Base-by-base conservation (phyloP, 164 flowering plant species). In the Aristolochia fimbriata region DNA sequence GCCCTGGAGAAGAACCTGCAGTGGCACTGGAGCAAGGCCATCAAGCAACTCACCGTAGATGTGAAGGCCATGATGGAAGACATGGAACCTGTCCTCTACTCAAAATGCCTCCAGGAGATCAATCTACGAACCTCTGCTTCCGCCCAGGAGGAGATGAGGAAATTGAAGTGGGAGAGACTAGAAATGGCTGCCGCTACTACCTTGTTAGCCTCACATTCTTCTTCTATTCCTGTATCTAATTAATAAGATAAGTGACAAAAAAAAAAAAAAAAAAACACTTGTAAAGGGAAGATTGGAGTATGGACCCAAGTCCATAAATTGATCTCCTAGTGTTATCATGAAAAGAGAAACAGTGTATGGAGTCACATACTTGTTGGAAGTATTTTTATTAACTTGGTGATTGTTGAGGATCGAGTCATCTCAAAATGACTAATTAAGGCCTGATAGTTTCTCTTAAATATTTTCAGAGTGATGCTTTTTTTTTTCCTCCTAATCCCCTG, bases 1-100 rank as follows among this genome's bases (percentile, higher is more conserved):
- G 80, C 80, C 46, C 70, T 88, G 55, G 91, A 88, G 75, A 83
- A 73, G 71, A 88, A 83, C 73, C 72, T 82, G 15, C 78, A 70
- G 51, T 52, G 73, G 69, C 96, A 88, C 23, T 85, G 92, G 92
- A 82, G 83, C 78, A 72, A 69, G 41, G 76, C 75, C 10, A 83
- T 88, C 0, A 66, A 80, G 27, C 81, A 83, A 63, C 57, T 84
- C n/a, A 85, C 85, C 0, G 65, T 71, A 37, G 81, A 69, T 47
- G 85, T 85, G 14, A 78, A 82, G 74, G 47, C 27, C 17, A 77
- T 87, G 88, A 75, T 85, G 33, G 78, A 76, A 69, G 86, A 81
- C 33, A 74, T 79, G 80, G 88, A 80, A 43, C 83, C 87, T 13
- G 19, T 1, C 54, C 57, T 85, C 0, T 83, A 85, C 71, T 9